Base-by-base conservation (phyloP, 164 flowering plant genomes). In the Vitis riparia region DNA sequence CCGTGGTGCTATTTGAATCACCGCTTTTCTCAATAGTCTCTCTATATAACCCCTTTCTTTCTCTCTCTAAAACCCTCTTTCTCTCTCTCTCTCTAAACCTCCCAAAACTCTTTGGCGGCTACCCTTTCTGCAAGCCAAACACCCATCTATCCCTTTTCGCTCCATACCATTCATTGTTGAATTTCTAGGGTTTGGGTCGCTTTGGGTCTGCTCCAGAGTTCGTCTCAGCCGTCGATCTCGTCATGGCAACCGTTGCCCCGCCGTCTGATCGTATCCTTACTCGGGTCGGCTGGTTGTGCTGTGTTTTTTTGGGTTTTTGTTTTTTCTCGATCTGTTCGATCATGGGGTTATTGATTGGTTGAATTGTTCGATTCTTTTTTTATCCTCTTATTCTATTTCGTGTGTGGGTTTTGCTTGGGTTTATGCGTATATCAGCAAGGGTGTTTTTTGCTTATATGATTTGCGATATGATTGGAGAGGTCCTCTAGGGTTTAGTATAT, bases 251-350 rank as follows among this genome's bases (percentile, higher is more conserved):
- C 15, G 83, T 75, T 13, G 62, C 78, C 72, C 70, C 81, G 19
- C 68, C 88, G 47, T 67, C 84, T 8, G 85, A 83, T 56, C 81
- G 86, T 84, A 80, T 81, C 84, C 81, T 77, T 77, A 1, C 63
- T 66, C 6, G 15, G 9, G 44, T 68, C 23, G 16, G 57, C 66
- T 74, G 70, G 66, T 63, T 66, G 9, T 70, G 55, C 51, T 59
- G 59, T 51, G 48, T 17, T 11, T 29, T 51, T 55, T 13, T 52
- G 50, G 13, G 5, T 65, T 14, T 16, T 3, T 23, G 4, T 16
- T 49, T 19, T 27, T 15, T 66, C 2, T 67, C 48, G n/a, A 8
- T 44, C 9, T 55, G 23, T 37, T 12, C 12, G 29, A 32, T 57
- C 9, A 48, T 11, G 44, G 8, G 16, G 14, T 1, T 59, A 44